Conservation (phyloP, 2,329 filamentous ascomycete genomes). For the Ceratocystiopsis sp. region DNA sequence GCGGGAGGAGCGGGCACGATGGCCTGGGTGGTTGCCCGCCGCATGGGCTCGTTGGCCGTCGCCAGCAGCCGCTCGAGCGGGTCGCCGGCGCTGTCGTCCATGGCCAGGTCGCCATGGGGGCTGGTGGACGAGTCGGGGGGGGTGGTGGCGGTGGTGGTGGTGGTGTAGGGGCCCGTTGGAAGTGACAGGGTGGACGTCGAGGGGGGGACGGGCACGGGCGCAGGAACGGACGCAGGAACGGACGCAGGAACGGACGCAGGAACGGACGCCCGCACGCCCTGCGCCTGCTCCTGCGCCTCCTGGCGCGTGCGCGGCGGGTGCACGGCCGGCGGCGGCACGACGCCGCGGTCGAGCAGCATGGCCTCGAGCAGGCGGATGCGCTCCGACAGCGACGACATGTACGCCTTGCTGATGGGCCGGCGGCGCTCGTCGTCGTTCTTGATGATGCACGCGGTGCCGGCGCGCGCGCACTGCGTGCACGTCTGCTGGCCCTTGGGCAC, state of each 20-base stretch:
- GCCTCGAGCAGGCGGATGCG: conserved; percentile 33
- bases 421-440: conserved; percentile 40
- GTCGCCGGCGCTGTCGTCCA: too few relatives aligned
- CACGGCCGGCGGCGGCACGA: conserved; percentile 29
- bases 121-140: too few relatives aligned
- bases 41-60: too few relatives aligned
- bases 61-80: too few relatives aligned
- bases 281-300: conserved; percentile 13
- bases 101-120: too few relatives aligned
- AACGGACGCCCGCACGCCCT: too few relatives aligned
- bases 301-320: conserved; percentile 36
- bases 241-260: too few relatives aligned
- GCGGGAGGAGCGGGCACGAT: neutral
- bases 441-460: conserved; percentile 34
- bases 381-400: conserved; percentile 39
- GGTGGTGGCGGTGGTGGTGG: neutral
- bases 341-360: conserved; percentile 32
- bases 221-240: too few relatives aligned
- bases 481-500: conserved; percentile 32
- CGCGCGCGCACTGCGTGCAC: conserved; percentile 34
- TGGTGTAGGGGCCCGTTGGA: too few relatives aligned
- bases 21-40: too few relatives aligned
- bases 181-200: too few relatives aligned
- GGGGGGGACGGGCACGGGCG: too few relatives aligned
- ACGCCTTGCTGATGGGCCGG: conserved; percentile 40